Evolutionary conservation across 2,329 filamentous ascomycete species (phyloP).

Genomic region (Phialocephala sp.): DNA sequence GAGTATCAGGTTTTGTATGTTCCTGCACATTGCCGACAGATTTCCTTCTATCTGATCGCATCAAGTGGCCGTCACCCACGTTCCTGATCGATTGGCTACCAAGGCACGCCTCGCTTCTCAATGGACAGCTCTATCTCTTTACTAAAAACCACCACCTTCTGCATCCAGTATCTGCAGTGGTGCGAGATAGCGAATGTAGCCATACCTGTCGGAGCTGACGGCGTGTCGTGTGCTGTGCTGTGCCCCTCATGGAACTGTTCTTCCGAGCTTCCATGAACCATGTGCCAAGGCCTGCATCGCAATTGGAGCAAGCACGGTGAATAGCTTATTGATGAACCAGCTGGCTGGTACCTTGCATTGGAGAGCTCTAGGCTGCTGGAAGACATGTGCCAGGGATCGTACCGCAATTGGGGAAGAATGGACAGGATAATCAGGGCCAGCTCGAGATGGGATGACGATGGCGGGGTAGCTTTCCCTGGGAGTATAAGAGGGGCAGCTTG

Average conservation of each 20-base stretch:
- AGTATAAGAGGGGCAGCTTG: not conserved
- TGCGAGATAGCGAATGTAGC: too few relatives aligned
- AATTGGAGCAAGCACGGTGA: not conserved
- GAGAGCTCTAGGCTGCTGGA: not conserved
- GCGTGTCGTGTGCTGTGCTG: not conserved
- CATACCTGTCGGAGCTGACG: not conserved
- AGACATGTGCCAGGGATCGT: not conserved
- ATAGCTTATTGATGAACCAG: not conserved
- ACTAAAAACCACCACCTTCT: too few relatives aligned
- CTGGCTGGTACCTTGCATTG: not conserved
- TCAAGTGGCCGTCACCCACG: too few relatives aligned
- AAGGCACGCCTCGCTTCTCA: too few relatives aligned
- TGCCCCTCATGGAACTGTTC: not conserved
- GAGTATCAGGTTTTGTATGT: too few relatives aligned
- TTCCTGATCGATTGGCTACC: too few relatives aligned
- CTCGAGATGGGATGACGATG: not conserved
- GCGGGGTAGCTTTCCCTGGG: not conserved
- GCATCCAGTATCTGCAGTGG: too few relatives aligned
- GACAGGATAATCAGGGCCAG: not conserved
- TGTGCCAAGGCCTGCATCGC: not conserved
- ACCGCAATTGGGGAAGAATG: not conserved
- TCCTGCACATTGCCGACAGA: too few relatives aligned
- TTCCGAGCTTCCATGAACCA: not conserved
- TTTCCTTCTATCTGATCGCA: too few relatives aligned
- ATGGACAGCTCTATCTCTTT: too few relatives aligned